Conservation (phyloP, 257 asterid species). For the Nicotiana obtusifolia region DNA sequence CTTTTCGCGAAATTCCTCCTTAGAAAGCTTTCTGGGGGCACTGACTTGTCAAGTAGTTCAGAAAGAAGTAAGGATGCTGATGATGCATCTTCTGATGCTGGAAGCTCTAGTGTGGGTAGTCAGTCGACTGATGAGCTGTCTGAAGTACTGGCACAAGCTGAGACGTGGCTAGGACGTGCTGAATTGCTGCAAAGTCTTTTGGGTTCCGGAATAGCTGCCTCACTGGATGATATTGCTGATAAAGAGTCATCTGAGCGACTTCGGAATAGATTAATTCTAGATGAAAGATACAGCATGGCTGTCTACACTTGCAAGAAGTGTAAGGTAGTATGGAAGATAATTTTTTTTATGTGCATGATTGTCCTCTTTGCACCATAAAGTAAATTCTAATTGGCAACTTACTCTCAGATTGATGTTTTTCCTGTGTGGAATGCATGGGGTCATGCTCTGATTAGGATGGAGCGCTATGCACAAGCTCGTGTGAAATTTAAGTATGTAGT, state of each 20-base stretch:
- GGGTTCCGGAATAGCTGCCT: constrained; percentile 96
- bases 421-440: constrained; percentile 99
- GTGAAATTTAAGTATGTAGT: constrained; percentile 80
- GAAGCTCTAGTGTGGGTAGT: constrained; percentile 87
- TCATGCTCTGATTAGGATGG: constrained; percentile 89
- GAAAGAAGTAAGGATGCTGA: constrained; percentile 78
- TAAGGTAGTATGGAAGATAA: constrained; percentile 45
- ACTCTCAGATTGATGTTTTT: constrained; percentile 71
- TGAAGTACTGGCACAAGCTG: constrained; percentile 73
- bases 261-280: constrained; percentile 80
- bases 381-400: constrained; percentile 2
- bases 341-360: neutral
- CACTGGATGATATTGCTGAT: constrained; percentile 95
- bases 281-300: constrained; percentile 97
- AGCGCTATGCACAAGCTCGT: constrained; percentile 95
- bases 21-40: constrained; percentile 72
- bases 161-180: constrained; percentile 89
- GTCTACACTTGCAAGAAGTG: constrained; percentile 97
- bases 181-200: constrained; percentile 92
- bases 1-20: constrained; percentile 81
- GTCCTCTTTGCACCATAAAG: constrained; percentile 4
- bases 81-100: constrained; percentile 91
- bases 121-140: constrained; percentile 84
- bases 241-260: constrained; percentile 81
- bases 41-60: constrained; percentile 64